Conservation (phyloP, 2,329 filamentous ascomycete species). For the Aspergillus sp. region DNA sequence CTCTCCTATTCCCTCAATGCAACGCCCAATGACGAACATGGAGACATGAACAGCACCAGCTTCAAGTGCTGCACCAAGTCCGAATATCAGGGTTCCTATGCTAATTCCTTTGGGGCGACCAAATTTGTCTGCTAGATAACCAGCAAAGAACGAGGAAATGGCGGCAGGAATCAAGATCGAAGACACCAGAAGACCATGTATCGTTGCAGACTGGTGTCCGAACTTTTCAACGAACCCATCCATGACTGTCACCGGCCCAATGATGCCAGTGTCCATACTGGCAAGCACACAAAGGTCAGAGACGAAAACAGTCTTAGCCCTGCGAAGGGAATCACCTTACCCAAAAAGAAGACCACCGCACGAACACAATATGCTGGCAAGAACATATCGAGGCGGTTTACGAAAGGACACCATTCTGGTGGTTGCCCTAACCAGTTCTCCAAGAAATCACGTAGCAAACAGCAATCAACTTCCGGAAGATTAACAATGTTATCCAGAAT, state of each 20-base stretch:
- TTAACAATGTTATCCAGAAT: background rate
- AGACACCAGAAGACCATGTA: constrained; percentile 61
- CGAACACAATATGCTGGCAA: constrained; percentile 20
- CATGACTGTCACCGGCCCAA: constrained; percentile 63
- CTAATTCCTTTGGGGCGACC: constrained; percentile 53
- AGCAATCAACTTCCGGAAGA: background rate
- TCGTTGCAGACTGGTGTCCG: constrained; percentile 51
- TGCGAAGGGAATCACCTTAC: constrained; percentile 4
- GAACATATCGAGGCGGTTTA: constrained; percentile 20
- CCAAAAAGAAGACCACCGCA: constrained; percentile 21
- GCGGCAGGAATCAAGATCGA: constrained; percentile 59
- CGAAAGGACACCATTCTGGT: constrained; percentile 7
- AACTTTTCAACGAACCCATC: constrained; percentile 51
- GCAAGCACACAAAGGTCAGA: background rate
- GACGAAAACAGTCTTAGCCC: background rate
- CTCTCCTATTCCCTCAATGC: constrained; percentile 59
- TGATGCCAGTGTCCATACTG: constrained; percentile 53
- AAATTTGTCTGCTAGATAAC: constrained; percentile 53
- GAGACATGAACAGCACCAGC: constrained; percentile 47
- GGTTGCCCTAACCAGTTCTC: background rate
- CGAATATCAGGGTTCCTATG: constrained; percentile 55
- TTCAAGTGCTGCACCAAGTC: constrained; percentile 55
- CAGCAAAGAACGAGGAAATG: constrained; percentile 58
- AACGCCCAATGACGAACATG: constrained; percentile 57
- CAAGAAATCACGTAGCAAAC: background rate